Evolutionary conservation across 345 rosid genomes (phyloP).

Genomic region (Microthlaspi erraticum): DNA sequence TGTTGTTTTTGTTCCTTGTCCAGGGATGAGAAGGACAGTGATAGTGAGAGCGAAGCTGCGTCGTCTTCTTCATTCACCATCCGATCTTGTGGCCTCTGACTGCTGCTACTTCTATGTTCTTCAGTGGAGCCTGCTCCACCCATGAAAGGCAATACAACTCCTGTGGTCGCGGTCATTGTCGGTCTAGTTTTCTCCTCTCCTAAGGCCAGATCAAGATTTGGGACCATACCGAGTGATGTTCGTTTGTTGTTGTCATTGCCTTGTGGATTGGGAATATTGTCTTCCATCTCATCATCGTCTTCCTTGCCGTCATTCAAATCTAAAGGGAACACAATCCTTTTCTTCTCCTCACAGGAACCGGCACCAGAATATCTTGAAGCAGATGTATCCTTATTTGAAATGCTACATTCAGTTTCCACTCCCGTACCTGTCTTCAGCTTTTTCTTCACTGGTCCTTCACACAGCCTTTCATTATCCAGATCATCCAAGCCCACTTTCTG

Average conservation of each 20-base stretch:
- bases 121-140: constrained; percentile 34
- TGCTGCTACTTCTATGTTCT: constrained; percentile 48
- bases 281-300: constrained; percentile 48
- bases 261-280: constrained; percentile 46
- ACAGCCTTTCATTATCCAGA: constrained; percentile 37
- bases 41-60: constrained; percentile 76
- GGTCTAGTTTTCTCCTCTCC: constrained; percentile 59
- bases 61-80: constrained; percentile 41
- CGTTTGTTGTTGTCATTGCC: constrained; percentile 40
- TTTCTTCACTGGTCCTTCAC: constrained; percentile 51
- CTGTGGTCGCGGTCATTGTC: constrained; percentile 38
- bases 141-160: constrained; percentile 58
- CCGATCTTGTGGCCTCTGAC: constrained; percentile 45
- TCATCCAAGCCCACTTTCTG: constrained; percentile 41
- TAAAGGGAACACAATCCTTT: constrained; percentile 76
- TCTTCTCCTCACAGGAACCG: constrained; percentile 51
- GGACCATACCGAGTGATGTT: constrained; percentile 49
- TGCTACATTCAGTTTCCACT: constrained; percentile 46
- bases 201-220: constrained; percentile 81
- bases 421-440: constrained; percentile 54
- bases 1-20: constrained; percentile 58
- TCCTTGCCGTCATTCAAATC: constrained; percentile 48
- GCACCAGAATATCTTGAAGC: constrained; percentile 48
- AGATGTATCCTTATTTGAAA: constrained; percentile 43
- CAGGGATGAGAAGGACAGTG: constrained; percentile 72